Base-by-base conservation (phyloP, 1,284 basidiomycete genomes). In the Ustilago loliicola region DNA sequence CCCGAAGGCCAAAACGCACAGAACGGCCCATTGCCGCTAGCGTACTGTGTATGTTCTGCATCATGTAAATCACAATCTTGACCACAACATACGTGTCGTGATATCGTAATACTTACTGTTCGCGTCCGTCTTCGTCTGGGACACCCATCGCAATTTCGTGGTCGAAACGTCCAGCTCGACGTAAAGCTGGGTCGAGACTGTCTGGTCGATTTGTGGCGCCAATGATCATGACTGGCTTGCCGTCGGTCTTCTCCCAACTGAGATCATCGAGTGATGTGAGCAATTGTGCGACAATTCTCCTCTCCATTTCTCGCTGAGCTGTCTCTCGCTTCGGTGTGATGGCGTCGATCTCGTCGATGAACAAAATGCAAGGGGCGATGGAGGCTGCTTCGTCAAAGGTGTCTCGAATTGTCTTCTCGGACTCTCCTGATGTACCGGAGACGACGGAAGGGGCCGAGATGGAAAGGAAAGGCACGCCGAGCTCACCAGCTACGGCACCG, bases 121-220 rank as follows among this genome's bases (percentile, higher is more conserved):
- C 93, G 27, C 85, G 70, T 8, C 83, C 85, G 9, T 79, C 91
- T 78, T 98, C 93, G 80, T 96, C 94, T 1, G 96, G 96, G 3
- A 98, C 96, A 27, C 94, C 94, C 93, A 98, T 95, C 61, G 93
- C 93, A 65, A 99, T 98, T 87, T 99, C 96, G 81, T 97, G 94
- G 85, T 98, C 96, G 80, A 99, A 99, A 47, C 96, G 89, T 2
- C 96, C 96, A 2, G 96, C 96, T 76, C 96, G 90, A 51, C 96
- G 91, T 15, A 98, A 88, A 0, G 96, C 96, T 0, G 96, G 92
- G 86, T 99, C 96, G 9, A 98, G 89, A 8, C 95, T 93, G 86
- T 98, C 96, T 0, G 95, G 95, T 50, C 96, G 90, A 86, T 98
- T 99, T 0, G 96, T 98, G 0, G 96, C 96, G 6, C 95, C 95